Base-by-base conservation (phyloP, 1,284 basidiomycete species). In the Neolentinus lepideus region DNA sequence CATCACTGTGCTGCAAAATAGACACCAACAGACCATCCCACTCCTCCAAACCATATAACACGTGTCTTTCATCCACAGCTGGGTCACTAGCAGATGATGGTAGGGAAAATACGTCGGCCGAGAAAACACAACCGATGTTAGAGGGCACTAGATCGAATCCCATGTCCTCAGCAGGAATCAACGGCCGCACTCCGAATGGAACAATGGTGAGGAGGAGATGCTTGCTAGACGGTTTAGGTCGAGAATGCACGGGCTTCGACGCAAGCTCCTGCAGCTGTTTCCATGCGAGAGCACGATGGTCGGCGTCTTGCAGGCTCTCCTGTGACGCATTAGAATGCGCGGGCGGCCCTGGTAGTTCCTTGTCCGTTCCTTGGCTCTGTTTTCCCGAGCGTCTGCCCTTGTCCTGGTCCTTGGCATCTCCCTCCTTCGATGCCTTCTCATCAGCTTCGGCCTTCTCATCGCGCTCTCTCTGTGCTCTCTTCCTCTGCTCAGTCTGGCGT, bases 151-250 rank as follows among this genome's bases (percentile, higher is more conserved):
- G 56, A 54, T 73, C 69, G 55, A 75, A 75, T 1, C 70, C 75
- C 57, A 67, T 67, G 51, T 77, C 73, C 52, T 76, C 73, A 2
- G 61, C 57, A n/a, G 73, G 64, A 16, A 72, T 51, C 1, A 66
- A 56, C 11, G 61, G 38, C 31, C 61, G 64, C 54, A 62, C 62
- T 19, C 69, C 71, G 27, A 70, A 68, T 14, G 73, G 73, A 12
- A 73, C 65, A 0, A 80, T 68, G 48, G 77, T 80, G 2, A 85
- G 68, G 11, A 84, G 62, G 0, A 85, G 63, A 60, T 83, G 80
- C 52, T 71, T 75, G 6, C 70, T 63, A 10, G 66, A 59, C 2
- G 69, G 67, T 27, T 67, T 66, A 12, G 69, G 65, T 2, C 67
- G 63, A 1, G 70, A 61, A 1, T 58, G n/a, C 9, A 56, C 29